A percentile compares a stretch with the other conserved stretches of the same genome.
Evolutionary conservation across 2,329 filamentous ascomycete species (phyloP).

Genomic region (Fusarium paranaense): DNA sequence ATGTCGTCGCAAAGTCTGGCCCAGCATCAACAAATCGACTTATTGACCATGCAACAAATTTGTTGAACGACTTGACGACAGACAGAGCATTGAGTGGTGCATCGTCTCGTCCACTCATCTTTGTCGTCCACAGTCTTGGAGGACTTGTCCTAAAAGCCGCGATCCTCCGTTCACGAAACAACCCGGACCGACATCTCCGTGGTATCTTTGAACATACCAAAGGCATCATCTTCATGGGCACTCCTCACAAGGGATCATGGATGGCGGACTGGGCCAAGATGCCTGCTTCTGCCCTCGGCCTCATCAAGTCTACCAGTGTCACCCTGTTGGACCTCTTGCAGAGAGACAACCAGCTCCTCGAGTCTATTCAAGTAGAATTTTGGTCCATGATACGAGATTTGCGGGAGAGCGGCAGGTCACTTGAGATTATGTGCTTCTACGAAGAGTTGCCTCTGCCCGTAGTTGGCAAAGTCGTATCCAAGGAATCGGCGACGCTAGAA

Average conservation of each 20-base stretch:
- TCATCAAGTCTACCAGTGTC: slow-evolving; percentile 48
- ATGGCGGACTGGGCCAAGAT: slow-evolving; percentile 50
- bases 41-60: slow-evolving; percentile 46
- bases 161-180: slow-evolving; percentile 47
- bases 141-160: slow-evolving; percentile 55
- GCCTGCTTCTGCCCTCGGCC: slow-evolving; percentile 43
- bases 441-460: slow-evolving; percentile 48
- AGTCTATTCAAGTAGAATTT: slow-evolving; percentile 42
- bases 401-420: slow-evolving; percentile 13
- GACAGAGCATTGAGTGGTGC: slow-evolving; percentile 36
- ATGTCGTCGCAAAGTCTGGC: slow-evolving; percentile 38
- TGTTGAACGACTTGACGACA: slow-evolving; percentile 44
- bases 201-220: slow-evolving; percentile 42
- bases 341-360: slow-evolving; percentile 43
- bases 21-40: slow-evolving; percentile 43
- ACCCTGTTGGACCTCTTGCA: slow-evolving; percentile 44
- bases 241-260: slow-evolving; percentile 51
- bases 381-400: slow-evolving; percentile 42
- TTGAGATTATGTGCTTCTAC: slow-evolving; percentile 50
- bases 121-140: slow-evolving; percentile 54
- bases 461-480: slow-evolving; percentile 43
- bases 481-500: slow-evolving; percentile 46
- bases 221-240: slow-evolving; percentile 54
- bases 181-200: slow-evolving; percentile 44
- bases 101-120: slow-evolving; percentile 44